phyloP scores from a whole-genome alignment of 139 green algal genomes.

The Closterium sp. region DNA sequence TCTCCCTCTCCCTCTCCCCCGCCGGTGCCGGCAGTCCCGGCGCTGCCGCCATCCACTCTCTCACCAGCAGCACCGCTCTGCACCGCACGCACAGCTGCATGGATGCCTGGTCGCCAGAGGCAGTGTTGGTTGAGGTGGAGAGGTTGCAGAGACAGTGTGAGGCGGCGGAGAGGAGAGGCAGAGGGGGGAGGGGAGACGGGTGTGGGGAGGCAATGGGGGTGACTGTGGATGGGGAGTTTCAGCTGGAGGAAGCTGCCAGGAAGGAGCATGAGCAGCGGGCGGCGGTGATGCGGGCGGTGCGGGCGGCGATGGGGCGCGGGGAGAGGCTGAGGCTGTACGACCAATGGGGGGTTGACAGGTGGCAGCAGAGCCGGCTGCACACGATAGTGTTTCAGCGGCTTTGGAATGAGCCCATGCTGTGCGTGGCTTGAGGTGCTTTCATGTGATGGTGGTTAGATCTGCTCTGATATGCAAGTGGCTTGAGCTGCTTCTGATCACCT shows the following conservation, averaged over 20 bases:
- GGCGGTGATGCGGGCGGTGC: background rate
- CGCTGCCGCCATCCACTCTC: background rate
- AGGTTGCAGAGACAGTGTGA: background rate
- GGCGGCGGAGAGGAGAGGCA: background rate
- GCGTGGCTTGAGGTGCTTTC: background rate
- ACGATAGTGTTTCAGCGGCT: slow-evolving; percentile 3
- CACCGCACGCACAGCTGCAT: background rate
- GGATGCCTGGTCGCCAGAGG: background rate
- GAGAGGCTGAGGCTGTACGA: slow-evolving; percentile 2
- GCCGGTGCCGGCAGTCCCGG: background rate
- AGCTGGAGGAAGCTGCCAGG: background rate
- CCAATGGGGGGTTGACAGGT: background rate
- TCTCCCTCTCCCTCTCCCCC: background rate
- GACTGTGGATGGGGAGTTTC: background rate
- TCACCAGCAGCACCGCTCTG: background rate
- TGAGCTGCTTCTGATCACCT: too few species aligned
- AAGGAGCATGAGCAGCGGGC: background rate
- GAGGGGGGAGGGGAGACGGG: background rate
- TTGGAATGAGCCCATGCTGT: background rate
- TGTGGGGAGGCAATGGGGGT: background rate
- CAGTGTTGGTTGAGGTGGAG: background rate
- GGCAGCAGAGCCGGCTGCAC: slow-evolving; percentile 5
- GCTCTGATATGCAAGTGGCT: too few species aligned
- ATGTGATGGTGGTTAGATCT: background rate
- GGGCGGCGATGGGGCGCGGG: background rate